Evolutionary conservation across 148 eudicot species (phyloP).

Genomic region (Heliamphora exappendiculata): DNA sequence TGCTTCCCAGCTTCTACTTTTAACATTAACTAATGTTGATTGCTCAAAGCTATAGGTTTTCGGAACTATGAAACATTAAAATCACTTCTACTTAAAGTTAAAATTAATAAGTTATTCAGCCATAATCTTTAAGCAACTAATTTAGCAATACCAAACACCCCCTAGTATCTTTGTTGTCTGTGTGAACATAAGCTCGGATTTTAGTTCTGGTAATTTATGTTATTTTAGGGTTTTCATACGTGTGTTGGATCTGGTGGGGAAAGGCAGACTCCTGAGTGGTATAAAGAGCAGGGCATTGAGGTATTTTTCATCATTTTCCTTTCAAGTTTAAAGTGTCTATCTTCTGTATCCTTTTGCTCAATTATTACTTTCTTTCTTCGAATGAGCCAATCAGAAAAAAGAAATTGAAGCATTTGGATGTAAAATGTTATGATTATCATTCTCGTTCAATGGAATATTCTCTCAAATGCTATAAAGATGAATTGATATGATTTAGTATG

Average conservation of each 20-base stretch:
- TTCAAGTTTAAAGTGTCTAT: background rate
- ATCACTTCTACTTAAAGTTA: too few species aligned
- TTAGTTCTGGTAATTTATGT: conserved; percentile 4
- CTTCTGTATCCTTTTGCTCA: background rate
- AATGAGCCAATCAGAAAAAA: background rate
- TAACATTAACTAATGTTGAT: too few species aligned
- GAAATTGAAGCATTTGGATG: background rate
- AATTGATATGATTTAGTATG: background rate
- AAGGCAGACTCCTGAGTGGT: conserved; percentile 99
- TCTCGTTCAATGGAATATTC: background rate
- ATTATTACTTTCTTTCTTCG: background rate
- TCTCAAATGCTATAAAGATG: background rate
- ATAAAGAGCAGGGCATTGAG: conserved; percentile 96
- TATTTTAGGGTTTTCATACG: conserved; percentile 84
- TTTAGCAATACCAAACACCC: too few species aligned
- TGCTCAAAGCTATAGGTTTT: too few species aligned
- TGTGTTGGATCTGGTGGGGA: conserved; percentile 99
- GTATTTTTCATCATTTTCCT: conserved; percentile 28
- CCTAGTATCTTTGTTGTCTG: background rate
- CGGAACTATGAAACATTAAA: too few species aligned
- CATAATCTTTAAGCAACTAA: too few species aligned
- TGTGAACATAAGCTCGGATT: background rate
- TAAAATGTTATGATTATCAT: background rate
- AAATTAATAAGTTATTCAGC: too few species aligned
- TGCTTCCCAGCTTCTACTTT: too few species aligned